Base-by-base conservation (phyloP, 495 filamentous ascomycete species). In the Aspergillus nanangensis region DNA sequence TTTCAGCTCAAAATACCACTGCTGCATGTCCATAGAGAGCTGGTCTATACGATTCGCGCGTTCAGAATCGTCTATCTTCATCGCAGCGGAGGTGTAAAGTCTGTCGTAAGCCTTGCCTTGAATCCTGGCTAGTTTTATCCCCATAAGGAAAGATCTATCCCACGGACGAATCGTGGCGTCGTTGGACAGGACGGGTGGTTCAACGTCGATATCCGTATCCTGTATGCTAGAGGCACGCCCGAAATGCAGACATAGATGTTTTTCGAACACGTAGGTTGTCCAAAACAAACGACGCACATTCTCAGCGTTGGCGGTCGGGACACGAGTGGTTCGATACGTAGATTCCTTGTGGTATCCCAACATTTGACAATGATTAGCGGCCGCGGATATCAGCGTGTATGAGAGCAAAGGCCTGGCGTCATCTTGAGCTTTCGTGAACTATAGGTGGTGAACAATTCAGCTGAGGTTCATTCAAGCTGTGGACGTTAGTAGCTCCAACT, bases 181-280 rank as follows among this genome's bases (percentile, higher is more conserved):
- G 29, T 38, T 35, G 7, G 48, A 52, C 0, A 27, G 5, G 0
- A 36, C 10, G 21, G 57, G 53, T 18, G 40, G 35, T 8, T 42
- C 22, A 0, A 49, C 45, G 34, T 61, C 57, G 8, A 57, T 51
- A 18, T 57, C 57, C 22, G 54, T 52, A 27, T 55, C 53, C 39
- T 55, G 57, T 18, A 61, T 54, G 22, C 44, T 52, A 9, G 55
- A 54, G 3, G 51, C 50, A 5, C 54, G 48, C 0, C 58, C 58
- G 11, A 57, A 33, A 2, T 55, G 35, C 5, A 61, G 47, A 1
- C 51, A 57, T 34, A 55, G 53, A 21, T 44, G 52, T 23, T 55
- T 55, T 23, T 59, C 52, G 18, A 53, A 38, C 3, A 51, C 10
- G 33, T 59, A 59, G 2, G 53, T 45, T 1, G 43, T 53, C 56